Base-by-base conservation (phyloP, 306 rosid species). In the Cicer chorassanicum region DNA sequence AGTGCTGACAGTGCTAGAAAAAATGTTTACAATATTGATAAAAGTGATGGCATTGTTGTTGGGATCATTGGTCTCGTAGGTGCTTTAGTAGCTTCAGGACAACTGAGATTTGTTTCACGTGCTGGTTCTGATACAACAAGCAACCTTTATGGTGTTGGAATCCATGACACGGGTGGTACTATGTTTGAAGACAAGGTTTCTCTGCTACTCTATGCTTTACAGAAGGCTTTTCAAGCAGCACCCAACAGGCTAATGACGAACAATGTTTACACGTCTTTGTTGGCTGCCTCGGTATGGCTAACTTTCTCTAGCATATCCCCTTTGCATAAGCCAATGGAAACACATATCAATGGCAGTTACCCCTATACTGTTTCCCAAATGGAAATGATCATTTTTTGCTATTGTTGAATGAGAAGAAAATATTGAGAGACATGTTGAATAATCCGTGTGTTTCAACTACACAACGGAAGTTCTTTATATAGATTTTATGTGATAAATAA, bases 181-280 rank as follows among this genome's bases (percentile, higher is more conserved):
- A 94, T 94, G 99, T 94, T 90, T 78, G 96, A 90, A 72, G 99
- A 94, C 86, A 94, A 85, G 82, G 97, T 94, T 83, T 92, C 96
- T 75, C 95, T 94, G 74, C 86, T 94, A 48, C 95, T 87, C 55
- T 94, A 83, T 88, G 93, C 99, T 75, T 82, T 94, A 79, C 97
- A 89, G 68, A 94, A 92, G 90, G 96, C 92, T 80, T 92, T 94
- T 84, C 96, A 89, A 84, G 96, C 96, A 8, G 97, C 96, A 78
- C 99, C 99, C 24, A 89, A 86, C 78, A 88, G 96, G 90, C 89
- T 94, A 50, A 86, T 94, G 93, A 94, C 99, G 39, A 66, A 82
- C 82, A 94, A 89, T 75, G 95, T 92, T 38, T 94, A 92, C 87
- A 85, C 90, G 24, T 90, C 96, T 65, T 86, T 94, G 81, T 82